These are phyloP conservation scores for Castanea crenata DNA, from an alignment of 306 rosid species.

Conservation along the genomic window DNA sequence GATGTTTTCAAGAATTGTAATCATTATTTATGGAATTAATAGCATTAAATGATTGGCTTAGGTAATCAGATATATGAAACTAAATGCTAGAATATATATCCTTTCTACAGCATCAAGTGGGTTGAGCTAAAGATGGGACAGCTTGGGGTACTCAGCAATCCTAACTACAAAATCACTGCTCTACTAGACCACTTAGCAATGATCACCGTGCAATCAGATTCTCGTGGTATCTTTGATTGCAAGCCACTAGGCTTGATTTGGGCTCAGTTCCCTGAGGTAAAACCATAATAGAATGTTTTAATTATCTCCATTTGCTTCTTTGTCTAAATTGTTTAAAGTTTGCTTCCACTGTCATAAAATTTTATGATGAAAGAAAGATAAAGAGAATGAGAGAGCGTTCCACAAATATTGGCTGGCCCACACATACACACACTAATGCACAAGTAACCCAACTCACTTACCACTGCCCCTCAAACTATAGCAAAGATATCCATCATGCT, in stretches of 20 bases:
- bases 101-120: conserved; percentile 79
- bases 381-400: background rate
- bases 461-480: background rate
- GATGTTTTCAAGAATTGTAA: background rate
- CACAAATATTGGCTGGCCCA: background rate
- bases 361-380: background rate
- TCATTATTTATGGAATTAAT: background rate
- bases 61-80: background rate
- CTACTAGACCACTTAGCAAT: conserved; percentile 88
- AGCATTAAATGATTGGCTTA: background rate
- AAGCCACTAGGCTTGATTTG: conserved; percentile 96
- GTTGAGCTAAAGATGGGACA: conserved; percentile 90
- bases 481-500: background rate
- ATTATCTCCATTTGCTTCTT: background rate
- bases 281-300: background rate
- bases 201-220: conserved; percentile 84
- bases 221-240: conserved; percentile 92
- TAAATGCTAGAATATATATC: background rate
- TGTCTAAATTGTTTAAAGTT: background rate
- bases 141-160: conserved; percentile 88
- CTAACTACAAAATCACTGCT: conserved; percentile 91
- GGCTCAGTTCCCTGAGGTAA: conserved; percentile 93
- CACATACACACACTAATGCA: background rate
- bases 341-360: background rate
- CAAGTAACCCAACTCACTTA: background rate